phyloP scores from a whole-genome alignment of 2,329 filamentous ascomycete genomes.

The Talaromyces rugulosus region DNA sequence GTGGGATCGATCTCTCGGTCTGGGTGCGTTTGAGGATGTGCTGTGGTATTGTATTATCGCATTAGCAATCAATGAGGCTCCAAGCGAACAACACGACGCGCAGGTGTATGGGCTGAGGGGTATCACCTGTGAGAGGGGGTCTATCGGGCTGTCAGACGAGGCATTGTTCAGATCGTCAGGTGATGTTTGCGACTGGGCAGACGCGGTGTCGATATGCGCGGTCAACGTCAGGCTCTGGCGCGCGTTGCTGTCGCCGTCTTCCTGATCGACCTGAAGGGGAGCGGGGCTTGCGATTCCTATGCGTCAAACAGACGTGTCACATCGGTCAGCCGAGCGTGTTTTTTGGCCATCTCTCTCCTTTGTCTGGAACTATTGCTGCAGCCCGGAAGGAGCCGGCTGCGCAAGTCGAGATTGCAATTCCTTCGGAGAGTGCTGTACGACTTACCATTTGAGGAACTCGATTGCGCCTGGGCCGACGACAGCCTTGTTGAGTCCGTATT shows the following conservation, averaged over 20 bases:
- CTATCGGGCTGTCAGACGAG: conserved; percentile 49
- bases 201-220: conserved; percentile 21
- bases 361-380: not conserved
- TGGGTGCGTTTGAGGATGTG: conserved; percentile 65
- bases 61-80: not conserved
- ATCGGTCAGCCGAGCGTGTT: conserved; percentile 2
- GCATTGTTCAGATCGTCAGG: conserved; percentile 17
- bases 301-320: not conserved
- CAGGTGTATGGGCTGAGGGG: conserved; percentile 6
- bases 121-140: conserved; percentile 63
- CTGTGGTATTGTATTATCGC: conserved; percentile 27
- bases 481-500: conserved; percentile 23
- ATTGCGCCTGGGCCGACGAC: conserved; percentile 7
- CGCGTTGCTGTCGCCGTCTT: not conserved
- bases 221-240: conserved; percentile 11
- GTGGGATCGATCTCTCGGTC: conserved; percentile 55
- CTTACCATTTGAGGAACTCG: conserved; percentile 6
- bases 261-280: not conserved
- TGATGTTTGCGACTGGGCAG: conserved; percentile 21
- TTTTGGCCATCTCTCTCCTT: not conserved
- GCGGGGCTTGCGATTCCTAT: conserved; percentile 1
- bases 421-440: conserved; percentile 6
- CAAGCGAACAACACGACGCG: not conserved
- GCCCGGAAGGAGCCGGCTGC: conserved; percentile 1
- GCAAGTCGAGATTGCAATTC: conserved; percentile 3